Evolutionary conservation across 2,329 filamentous ascomycete species (phyloP), one percentile per base, ranked within the genome.

Genomic region (Hymenoscyphus fraxineus): DNA sequence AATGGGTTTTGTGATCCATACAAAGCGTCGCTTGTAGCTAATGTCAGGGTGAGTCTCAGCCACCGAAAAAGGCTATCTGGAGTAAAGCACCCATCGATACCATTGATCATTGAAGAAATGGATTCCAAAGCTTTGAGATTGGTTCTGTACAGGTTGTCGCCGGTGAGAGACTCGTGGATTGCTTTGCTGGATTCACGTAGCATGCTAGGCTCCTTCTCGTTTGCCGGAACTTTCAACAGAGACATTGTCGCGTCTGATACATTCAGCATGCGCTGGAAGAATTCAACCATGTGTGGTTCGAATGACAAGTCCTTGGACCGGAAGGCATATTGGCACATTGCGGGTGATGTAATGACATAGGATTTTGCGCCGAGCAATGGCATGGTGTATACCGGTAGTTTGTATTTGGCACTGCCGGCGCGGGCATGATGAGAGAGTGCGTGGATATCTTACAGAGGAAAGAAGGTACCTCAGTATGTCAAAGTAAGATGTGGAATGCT

Each of bases 1-100:
- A 81, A 74, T 0, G 80, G 80, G 63, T 82, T 80, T 1, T 77
- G 64, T 0, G 78, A 74, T 1, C 81, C 81, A 57, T 78, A 81
- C 27, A 83, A 71, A 2, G 78, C 75, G 32, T 75, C 66, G 9
- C 74, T 74, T 0, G 78, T 79, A 6, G 79, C 78, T 3, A 77
- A 61, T 1, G 76, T 78, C 64, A 81, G 76, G 2, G 75, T 65
- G 9, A 77, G 65, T 12, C 78, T 73, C 12, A 77, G 54, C 78
- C 78, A 81, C 0, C 72, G 38, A 66, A 73, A 82, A 0, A 82
- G 59, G 16, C 77, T 77, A 0, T 75, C 71, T 1, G 78, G 69
- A 47, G 75, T 66, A 4, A 76, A 47, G 2, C 72, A 67, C 7
- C 68, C 56, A 15, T 10, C 64, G 13, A 75, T 65, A 1, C 32